A percentile compares a stretch with the other conserved stretches of the same genome.
Evolutionary conservation across 768 basidiomycete species (phyloP).

Genomic region (Pleurotus giganteus): DNA sequence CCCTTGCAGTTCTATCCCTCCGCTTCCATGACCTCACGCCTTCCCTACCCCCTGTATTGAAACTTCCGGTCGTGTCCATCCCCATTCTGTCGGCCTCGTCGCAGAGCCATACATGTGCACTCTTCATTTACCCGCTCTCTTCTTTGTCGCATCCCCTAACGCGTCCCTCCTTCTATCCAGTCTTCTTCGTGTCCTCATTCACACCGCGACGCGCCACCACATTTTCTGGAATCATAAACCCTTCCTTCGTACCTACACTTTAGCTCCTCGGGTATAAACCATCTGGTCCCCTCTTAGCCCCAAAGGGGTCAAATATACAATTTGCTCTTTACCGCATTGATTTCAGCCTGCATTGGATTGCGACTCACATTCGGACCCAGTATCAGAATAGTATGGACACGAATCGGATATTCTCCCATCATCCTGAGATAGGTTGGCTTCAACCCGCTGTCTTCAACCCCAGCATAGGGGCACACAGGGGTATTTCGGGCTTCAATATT

Average conservation of each 20-base stretch:
- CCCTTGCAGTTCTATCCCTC: not conserved
- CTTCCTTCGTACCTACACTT: not conserved
- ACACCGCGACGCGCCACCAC: not conserved
- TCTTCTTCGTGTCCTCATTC: not conserved
- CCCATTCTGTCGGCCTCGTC: not conserved
- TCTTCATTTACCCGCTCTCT: conserved; percentile 5
- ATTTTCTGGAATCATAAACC: not conserved
- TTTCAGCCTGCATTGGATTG: too few species aligned
- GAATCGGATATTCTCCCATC: too few species aligned
- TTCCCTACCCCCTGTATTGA: not conserved
- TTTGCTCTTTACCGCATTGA: too few species aligned
- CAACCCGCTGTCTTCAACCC: too few species aligned
- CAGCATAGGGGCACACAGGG: too few species aligned
- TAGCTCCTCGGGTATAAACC: conserved; percentile 9
- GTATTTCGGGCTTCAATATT: too few species aligned
- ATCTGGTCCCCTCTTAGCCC: not conserved
- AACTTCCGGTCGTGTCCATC: not conserved
- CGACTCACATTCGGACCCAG: too few species aligned
- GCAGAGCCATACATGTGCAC: conserved; percentile 4
- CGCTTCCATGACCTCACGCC: not conserved
- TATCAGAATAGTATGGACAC: too few species aligned
- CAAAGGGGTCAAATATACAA: not conserved
- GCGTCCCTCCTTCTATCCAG: not conserved
- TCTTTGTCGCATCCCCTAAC: conserved; percentile 3
- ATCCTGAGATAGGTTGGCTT: too few species aligned